A percentile compares a stretch with the other conserved stretches of the same genome.
phyloP scores from a whole-genome alignment of 257 asterid species.

The Forsythia viridissima region DNA sequence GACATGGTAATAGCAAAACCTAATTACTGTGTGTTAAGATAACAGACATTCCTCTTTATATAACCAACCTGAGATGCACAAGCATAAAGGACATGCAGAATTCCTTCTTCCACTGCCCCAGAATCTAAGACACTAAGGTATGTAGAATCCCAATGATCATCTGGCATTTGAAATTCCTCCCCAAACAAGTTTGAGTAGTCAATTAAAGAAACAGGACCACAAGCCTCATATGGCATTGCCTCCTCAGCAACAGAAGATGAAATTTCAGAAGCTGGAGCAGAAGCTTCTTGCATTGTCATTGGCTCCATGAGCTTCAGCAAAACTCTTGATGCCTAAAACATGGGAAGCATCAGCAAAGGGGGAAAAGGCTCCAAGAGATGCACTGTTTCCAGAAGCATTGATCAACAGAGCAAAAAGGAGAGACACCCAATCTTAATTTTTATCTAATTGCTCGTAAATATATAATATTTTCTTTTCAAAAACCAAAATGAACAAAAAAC shows the following conservation, averaged over 20 bases:
- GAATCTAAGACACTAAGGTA: conserved; percentile 71
- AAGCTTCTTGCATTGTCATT: conserved; percentile 40
- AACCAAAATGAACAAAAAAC: conserved; percentile 2
- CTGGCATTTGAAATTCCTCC: conserved; percentile 67
- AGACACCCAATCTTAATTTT: conserved; percentile 12
- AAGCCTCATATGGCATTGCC: conserved; percentile 46
- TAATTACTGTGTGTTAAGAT: conserved; percentile 2
- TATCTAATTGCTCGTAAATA: not conserved
- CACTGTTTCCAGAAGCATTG: not conserved
- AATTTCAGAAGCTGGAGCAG: conserved; percentile 40
- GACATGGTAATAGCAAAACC: conserved; percentile 7
- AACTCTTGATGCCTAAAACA: conserved; percentile 72
- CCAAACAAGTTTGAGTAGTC: conserved; percentile 85
- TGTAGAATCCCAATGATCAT: conserved; percentile 60
- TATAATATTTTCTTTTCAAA: not conserved
- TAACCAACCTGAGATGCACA: conserved; percentile 88
- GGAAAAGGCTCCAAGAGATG: conserved; percentile 13
- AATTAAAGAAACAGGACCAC: conserved; percentile 35
- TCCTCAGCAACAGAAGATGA: conserved; percentile 52
- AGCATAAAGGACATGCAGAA: conserved; percentile 89
- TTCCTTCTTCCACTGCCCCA: conserved; percentile 86
- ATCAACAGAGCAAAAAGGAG: conserved; percentile 6
- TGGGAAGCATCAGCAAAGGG: conserved; percentile 21
- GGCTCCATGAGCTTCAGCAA: conserved; percentile 61
- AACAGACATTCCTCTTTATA: conserved; percentile 14